Percentiles rank a stretch among this genome's conserved stretches.
These are phyloP conservation scores for Penicillium sp. DNA, from an alignment of 2,329 filamentous ascomycete genomes.

Conservation along the genomic window DNA sequence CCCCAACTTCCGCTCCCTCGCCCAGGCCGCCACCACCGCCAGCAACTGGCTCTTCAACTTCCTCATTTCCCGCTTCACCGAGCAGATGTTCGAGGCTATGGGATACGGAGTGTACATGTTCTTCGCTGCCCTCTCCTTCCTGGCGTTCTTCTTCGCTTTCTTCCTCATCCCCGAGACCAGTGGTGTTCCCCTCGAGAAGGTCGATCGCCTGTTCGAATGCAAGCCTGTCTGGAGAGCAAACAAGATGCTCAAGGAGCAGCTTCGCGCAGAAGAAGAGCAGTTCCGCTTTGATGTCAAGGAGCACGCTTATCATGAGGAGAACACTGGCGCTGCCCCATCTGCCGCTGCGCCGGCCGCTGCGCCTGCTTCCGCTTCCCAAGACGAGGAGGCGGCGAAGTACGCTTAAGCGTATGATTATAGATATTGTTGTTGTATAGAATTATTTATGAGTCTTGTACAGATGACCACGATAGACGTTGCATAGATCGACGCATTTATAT, in stretches of 20 bases:
- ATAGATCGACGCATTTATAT: neutral
- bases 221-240: conserved; percentile 41
- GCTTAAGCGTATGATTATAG: neutral
- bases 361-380: neutral
- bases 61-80: conserved; percentile 38
- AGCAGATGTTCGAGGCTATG: conserved; percentile 44
- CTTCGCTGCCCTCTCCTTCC: conserved; percentile 64
- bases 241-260: conserved; percentile 33
- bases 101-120: conserved; percentile 69
- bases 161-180: conserved; percentile 69
- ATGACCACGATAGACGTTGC: neutral
- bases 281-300: conserved; percentile 36
- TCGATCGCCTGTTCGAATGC: conserved; percentile 61
- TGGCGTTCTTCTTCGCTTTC: conserved; percentile 60
- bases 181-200: conserved; percentile 63
- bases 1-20: conserved; percentile 67
- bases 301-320: conserved; percentile 19
- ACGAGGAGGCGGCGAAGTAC: neutral
- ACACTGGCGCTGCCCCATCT: neutral
- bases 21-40: conserved; percentile 65
- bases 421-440: neutral
- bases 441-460: neutral
- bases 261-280: conserved; percentile 37
- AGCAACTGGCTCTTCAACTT: conserved; percentile 41
- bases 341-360: neutral